Percentiles rank a stretch among this genome's conserved stretches.
Evolutionary conservation across 306 rosid species (phyloP).

Genomic region (Oxytropis ochrocephala): DNA sequence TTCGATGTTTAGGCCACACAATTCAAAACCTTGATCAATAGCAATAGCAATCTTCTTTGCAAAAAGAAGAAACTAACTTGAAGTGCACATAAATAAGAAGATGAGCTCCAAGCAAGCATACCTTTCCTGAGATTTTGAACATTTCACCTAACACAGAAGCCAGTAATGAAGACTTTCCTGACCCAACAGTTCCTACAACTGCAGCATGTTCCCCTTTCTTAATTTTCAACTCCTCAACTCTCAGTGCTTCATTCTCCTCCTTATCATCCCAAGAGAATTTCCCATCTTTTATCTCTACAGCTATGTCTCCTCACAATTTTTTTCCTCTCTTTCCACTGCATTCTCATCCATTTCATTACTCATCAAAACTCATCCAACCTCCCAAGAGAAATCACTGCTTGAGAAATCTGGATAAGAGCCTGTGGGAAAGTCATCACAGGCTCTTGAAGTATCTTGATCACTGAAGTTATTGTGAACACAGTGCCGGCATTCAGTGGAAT

Average conservation of each 20-base stretch:
- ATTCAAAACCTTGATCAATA: neutral
- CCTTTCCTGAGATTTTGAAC: constrained; percentile 78
- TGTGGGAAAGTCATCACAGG: constrained; percentile 77
- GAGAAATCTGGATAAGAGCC: constrained; percentile 64
- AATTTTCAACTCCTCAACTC: constrained; percentile 41
- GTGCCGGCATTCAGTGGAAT: constrained; percentile 49
- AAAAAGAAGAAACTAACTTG: neutral
- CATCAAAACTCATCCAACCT: constrained; percentile 65
- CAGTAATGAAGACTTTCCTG: constrained; percentile 82
- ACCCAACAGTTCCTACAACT: constrained; percentile 79
- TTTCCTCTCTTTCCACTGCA: constrained; percentile 48
- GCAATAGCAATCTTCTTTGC: neutral
- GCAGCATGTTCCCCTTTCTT: constrained; percentile 64
- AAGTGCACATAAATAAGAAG: neutral
- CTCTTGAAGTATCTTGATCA: constrained; percentile 74
- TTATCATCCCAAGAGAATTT: constrained; percentile 74
- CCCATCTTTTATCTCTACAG: constrained; percentile 52
- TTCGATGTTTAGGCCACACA: neutral
- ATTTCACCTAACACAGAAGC: constrained; percentile 81
- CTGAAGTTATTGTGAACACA: constrained; percentile 66
- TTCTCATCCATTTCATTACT: constrained; percentile 57
- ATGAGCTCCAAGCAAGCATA: constrained; percentile 26
- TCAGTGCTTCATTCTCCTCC: constrained; percentile 35
- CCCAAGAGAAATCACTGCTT: constrained; percentile 64
- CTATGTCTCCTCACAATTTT: constrained; percentile 26